Conservation (phyloP, 2,329 filamentous ascomycete genomes). For the Aspergillus clavatus region DNA sequence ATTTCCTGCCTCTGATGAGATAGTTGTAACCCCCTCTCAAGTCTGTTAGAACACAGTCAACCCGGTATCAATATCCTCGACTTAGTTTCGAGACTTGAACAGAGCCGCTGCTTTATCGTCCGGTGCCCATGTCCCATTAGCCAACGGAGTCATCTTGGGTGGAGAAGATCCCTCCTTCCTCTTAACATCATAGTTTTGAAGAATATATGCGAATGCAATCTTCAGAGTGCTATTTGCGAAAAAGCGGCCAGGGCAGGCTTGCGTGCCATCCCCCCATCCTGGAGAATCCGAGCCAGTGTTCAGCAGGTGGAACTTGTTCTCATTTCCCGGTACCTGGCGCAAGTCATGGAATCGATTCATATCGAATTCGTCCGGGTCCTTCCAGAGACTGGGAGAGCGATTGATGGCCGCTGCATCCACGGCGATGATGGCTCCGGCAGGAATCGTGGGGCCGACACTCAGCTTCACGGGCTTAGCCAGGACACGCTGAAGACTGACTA, state of each 20-base stretch:
- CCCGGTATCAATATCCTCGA: background rate
- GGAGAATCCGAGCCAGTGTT: background rate
- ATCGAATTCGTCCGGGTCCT: background rate
- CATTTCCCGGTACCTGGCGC: background rate
- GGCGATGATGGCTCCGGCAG: background rate
- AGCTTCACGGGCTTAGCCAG: background rate
- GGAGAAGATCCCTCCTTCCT: background rate
- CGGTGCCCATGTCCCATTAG: background rate
- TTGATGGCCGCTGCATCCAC: background rate
- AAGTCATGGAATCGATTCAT: background rate
- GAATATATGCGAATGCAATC: background rate
- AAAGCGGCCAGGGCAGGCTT: background rate
- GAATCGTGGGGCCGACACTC: background rate
- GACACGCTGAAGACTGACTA: background rate
- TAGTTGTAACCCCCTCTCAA: background rate
- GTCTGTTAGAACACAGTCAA: background rate
- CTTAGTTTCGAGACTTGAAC: background rate
- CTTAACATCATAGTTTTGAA: background rate
- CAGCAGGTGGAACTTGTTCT: background rate
- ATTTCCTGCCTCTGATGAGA: no score
- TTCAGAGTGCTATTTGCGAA: background rate
- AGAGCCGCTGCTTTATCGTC: background rate
- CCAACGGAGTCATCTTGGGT: background rate
- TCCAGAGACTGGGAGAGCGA: background rate
- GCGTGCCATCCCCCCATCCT: background rate